Evolutionary conservation across 768 basidiomycete genomes (phyloP).

Genomic region (Lentinula boryana): DNA sequence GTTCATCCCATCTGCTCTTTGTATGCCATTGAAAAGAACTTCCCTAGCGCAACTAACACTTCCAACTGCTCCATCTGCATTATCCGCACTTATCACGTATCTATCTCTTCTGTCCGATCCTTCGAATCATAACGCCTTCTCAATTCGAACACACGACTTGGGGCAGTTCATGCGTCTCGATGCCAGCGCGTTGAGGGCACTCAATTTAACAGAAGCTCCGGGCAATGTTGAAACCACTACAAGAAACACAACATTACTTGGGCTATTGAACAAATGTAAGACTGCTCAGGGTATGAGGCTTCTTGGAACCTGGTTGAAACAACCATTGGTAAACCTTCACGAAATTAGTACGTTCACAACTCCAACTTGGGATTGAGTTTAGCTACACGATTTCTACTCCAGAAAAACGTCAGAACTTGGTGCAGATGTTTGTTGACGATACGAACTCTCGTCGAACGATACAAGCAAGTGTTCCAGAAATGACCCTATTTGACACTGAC

Average conservation of each 20-base stretch:
- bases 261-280: constrained; percentile 91
- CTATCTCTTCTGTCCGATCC: constrained; percentile 74
- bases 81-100: constrained; percentile 79
- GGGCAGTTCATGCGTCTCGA: constrained; percentile 95
- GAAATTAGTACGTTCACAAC: constrained; percentile 65
- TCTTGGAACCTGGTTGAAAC: constrained; percentile 90
- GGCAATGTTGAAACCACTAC: constrained; percentile 54
- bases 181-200: constrained; percentile 86
- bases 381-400: neutral
- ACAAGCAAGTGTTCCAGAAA: constrained; percentile 43
- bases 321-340: constrained; percentile 90
- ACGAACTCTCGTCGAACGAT: constrained; percentile 62
- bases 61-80: constrained; percentile 71
- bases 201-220: constrained; percentile 76
- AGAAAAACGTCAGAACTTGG: constrained; percentile 86
- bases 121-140: constrained; percentile 75
- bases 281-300: constrained; percentile 90
- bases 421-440: constrained; percentile 82
- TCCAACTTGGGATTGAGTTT: neutral
- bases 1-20: constrained; percentile 16
- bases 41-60: constrained; percentile 70
- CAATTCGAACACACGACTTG: constrained; percentile 81
- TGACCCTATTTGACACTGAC: neutral
- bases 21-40: neutral
- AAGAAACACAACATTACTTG: constrained; percentile 83